Evolutionary conservation across 163 green algal genomes (phyloP).

Genomic region (Trebouxiophyceae sp.): DNA sequence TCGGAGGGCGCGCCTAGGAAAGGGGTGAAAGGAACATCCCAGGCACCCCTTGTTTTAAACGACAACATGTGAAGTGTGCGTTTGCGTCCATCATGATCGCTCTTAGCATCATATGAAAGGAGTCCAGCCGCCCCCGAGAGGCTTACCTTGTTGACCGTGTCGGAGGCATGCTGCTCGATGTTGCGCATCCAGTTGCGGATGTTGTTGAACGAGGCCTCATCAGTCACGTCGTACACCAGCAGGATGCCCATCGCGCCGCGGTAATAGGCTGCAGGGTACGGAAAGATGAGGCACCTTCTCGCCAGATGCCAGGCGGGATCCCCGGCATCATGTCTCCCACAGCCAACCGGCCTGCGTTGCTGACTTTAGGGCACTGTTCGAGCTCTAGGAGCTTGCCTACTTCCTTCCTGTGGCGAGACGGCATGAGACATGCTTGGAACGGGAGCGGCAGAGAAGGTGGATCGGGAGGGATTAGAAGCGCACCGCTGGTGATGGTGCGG

Average conservation of each 20-base stretch:
- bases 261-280: constrained; percentile 89
- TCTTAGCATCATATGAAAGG: background rate
- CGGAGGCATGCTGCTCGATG: constrained; percentile 93
- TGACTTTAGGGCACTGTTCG: too few relatives aligned
- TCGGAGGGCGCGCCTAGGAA: too few relatives aligned
- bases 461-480: constrained; percentile 7
- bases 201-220: constrained; percentile 95
- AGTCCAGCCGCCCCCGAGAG: background rate
- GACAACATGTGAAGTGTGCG: background rate
- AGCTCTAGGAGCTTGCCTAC: background rate
- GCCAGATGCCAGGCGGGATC: background rate
- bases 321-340: too few relatives aligned
- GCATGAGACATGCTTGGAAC: background rate
- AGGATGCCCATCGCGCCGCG: constrained; percentile 94
- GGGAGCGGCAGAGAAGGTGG: background rate
- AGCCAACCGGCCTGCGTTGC: too few relatives aligned
- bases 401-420: too few relatives aligned
- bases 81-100: too few relatives aligned
- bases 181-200: constrained; percentile 97
- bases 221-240: constrained; percentile 95
- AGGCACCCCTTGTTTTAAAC: background rate
- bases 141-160: constrained; percentile 85
- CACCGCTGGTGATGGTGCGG: constrained; percentile 93
- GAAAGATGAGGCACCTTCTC: too few relatives aligned
- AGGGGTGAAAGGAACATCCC: too few relatives aligned